Percentiles rank a stretch among this genome's conserved stretches.
Conservation (phyloP, 1,284 basidiomycete species). For the Leccinum subfulvum region DNA sequence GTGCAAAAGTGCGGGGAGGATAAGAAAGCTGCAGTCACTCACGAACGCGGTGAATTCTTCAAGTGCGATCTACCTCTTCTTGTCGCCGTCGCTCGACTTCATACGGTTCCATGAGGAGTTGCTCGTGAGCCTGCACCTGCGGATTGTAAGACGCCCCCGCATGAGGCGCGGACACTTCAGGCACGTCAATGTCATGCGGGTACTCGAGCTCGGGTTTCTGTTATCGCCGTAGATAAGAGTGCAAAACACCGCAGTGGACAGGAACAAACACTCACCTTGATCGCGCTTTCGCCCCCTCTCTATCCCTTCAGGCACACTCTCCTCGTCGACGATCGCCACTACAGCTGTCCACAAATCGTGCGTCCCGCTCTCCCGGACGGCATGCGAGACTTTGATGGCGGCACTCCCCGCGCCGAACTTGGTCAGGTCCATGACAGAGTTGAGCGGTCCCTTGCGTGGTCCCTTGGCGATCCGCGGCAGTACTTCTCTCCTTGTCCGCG, state of each 20-base stretch:
- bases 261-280: constrained; percentile 44
- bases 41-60: too few species aligned
- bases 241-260: neutral
- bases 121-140: constrained; percentile 71
- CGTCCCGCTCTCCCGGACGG: constrained; percentile 49
- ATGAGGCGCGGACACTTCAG: constrained; percentile 75
- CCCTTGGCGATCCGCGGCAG: constrained; percentile 74
- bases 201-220: constrained; percentile 51
- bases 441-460: constrained; percentile 66
- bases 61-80: constrained; percentile 47
- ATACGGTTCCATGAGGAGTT: constrained; percentile 71
- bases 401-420: constrained; percentile 45
- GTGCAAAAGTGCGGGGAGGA: too few species aligned
- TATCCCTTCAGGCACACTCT: constrained; percentile 40
- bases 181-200: constrained; percentile 57
- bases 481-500: constrained; percentile 65
- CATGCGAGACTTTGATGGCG: too few species aligned
- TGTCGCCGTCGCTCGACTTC: constrained; percentile 64
- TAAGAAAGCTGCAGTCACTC: too few species aligned
- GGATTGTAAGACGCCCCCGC: constrained; percentile 96
- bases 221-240: neutral
- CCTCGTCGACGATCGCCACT: constrained; percentile 27
- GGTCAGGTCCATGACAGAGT: constrained; percentile 61
- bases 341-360: constrained; percentile 70
- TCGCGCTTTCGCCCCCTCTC: constrained; percentile 44